These are phyloP conservation scores for Cladophialophora immunda DNA, from an alignment of 2,329 filamentous ascomycete species.

Conservation along the genomic window DNA sequence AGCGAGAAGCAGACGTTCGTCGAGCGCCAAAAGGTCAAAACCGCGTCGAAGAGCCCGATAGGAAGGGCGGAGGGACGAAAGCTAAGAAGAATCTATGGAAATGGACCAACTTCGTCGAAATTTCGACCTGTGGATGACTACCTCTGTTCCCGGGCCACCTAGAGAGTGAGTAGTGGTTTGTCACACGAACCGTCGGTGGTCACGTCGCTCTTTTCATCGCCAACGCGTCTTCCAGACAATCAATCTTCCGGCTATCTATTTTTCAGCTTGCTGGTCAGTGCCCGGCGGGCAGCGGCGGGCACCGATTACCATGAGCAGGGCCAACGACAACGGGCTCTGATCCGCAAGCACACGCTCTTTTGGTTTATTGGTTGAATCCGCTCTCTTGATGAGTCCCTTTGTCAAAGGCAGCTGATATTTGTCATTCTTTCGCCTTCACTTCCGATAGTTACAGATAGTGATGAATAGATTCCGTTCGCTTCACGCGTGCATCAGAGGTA, in stretches of 20 bases:
- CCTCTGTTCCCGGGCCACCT: background rate
- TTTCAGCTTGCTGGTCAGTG: background rate
- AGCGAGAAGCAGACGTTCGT: constrained; percentile 15
- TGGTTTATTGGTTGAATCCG: constrained; percentile 18
- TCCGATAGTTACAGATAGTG: constrained; percentile 14
- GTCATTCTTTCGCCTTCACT: constrained; percentile 16
- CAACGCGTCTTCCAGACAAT: background rate
- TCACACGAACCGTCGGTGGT: background rate
- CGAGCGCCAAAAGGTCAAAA: constrained; percentile 19
- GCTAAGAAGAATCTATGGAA: too few relatives aligned
- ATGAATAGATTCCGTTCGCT: constrained; percentile 18
- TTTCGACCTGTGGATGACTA: constrained; percentile 11
- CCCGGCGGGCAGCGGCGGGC: too few relatives aligned
- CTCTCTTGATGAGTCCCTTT: constrained; percentile 23
- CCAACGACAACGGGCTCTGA: constrained; percentile 18
- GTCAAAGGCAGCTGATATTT: constrained; percentile 19
- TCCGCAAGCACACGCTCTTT: constrained; percentile 18
- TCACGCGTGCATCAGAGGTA: constrained; percentile 6
- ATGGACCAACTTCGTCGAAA: constrained; percentile 22
- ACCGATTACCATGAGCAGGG: background rate
- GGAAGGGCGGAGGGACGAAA: constrained; percentile 10
- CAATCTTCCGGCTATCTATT: background rate
- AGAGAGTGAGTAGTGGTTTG: background rate
- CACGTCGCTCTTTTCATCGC: background rate
- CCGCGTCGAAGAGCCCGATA: constrained; percentile 11